phyloP scores from a whole-genome alignment of 1,139 yeast species.

The Debaryomyces udenii region DNA sequence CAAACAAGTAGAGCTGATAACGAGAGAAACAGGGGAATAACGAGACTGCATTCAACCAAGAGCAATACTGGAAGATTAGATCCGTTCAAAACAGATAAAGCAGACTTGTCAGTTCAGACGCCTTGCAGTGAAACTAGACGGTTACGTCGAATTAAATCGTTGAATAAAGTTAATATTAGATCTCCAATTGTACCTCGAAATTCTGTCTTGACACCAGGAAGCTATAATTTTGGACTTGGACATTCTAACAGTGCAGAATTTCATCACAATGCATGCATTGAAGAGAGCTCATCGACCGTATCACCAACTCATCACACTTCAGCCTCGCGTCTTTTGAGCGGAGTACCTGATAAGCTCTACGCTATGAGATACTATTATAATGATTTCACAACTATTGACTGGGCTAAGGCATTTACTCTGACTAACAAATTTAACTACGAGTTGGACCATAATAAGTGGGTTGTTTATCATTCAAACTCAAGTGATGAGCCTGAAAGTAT shows the following conservation, averaged over 20 bases:
- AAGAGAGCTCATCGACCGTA: conserved; percentile 20
- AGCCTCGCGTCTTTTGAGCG: conserved; percentile 21
- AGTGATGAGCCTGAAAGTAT: conserved; percentile 6
- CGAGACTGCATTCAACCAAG: neutral
- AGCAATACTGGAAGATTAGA: neutral
- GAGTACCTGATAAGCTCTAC: conserved; percentile 24
- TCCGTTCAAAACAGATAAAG: neutral
- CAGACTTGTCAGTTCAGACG: conserved; percentile 3
- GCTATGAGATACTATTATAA: conserved; percentile 49
- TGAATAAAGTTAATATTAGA: conserved; percentile 27
- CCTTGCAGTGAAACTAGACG: conserved; percentile 6
- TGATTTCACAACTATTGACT: conserved; percentile 71
- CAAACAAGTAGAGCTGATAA: conserved; percentile 1
- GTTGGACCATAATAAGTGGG: conserved; percentile 31
- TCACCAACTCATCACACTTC: conserved; percentile 23
- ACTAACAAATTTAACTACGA: conserved; percentile 51
- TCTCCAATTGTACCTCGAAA: conserved; percentile 18
- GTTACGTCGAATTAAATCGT: conserved; percentile 23
- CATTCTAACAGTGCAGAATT: conserved; percentile 6
- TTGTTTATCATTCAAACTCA: conserved; percentile 18
- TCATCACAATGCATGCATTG: conserved; percentile 8
- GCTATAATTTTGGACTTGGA: conserved; percentile 6
- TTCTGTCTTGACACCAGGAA: conserved; percentile 17
- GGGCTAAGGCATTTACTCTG: conserved; percentile 57
- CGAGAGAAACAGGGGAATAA: neutral